A percentile compares a stretch with the other conserved stretches of the same genome.
Evolutionary conservation across 2,329 filamentous ascomycete species (phyloP).

Genomic region (Xylariaceae sp.): DNA sequence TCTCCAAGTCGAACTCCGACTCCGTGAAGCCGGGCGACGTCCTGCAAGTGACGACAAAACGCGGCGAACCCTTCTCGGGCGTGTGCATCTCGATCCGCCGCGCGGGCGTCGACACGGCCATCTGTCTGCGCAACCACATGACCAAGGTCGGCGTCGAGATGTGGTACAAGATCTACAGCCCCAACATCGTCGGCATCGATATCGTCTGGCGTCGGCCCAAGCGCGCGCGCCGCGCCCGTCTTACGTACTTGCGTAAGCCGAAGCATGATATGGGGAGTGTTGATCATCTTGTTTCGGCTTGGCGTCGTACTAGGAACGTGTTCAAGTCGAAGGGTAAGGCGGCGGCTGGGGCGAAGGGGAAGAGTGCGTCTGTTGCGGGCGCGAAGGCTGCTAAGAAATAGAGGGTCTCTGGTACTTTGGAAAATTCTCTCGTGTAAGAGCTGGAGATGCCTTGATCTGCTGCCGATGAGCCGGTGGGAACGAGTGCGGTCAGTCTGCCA

Average conservation of each 20-base stretch:
- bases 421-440: background rate
- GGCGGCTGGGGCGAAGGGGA: no score
- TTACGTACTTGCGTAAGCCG: slow-evolving; percentile 87
- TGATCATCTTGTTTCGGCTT: slow-evolving; percentile 69
- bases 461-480: no score
- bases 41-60: slow-evolving; percentile 76
- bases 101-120: slow-evolving; percentile 81
- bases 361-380: background rate
- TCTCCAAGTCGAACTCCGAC: slow-evolving; percentile 71
- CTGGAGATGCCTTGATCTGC: background rate
- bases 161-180: slow-evolving; percentile 95
- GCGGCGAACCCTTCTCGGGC: slow-evolving; percentile 82
- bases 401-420: background rate
- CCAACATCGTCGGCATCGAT: slow-evolving; percentile 84
- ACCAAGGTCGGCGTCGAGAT: slow-evolving; percentile 88
- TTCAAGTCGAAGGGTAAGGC: slow-evolving; percentile 31
- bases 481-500: background rate
- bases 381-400: slow-evolving; percentile 12
- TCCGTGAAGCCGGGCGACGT: slow-evolving; percentile 82
- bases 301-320: slow-evolving; percentile 39
- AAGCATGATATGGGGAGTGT: slow-evolving; percentile 85
- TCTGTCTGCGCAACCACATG: slow-evolving; percentile 80
- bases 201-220: slow-evolving; percentile 82
- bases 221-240: slow-evolving; percentile 76
- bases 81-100: slow-evolving; percentile 83